Percentiles rank a stretch among this genome's conserved stretches.
These are phyloP conservation scores for Mallotus japonicus DNA, from an alignment of 441 rosid species.

Conservation along the genomic window DNA sequence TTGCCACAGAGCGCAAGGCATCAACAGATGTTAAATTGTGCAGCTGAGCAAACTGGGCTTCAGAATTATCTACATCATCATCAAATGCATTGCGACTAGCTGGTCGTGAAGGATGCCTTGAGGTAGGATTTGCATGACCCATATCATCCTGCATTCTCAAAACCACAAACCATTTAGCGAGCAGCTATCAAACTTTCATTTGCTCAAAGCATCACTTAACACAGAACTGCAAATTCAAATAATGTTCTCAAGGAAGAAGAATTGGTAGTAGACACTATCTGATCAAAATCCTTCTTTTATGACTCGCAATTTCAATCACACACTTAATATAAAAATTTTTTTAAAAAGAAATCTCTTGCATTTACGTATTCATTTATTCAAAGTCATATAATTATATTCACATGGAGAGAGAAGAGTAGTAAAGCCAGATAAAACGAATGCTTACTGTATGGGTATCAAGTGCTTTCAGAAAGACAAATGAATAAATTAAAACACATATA, in stretches of 20 bases:
- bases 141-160: conserved; percentile 52
- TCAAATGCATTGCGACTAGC: conserved; percentile 56
- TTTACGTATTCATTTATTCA: not conserved
- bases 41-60: conserved; percentile 43
- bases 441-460: too few relatives aligned
- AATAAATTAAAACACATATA: not conserved
- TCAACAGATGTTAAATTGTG: conserved; percentile 42
- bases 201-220: not conserved
- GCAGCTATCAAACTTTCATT: conserved; percentile 2
- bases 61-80: conserved; percentile 42
- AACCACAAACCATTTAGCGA: conserved; percentile 20
- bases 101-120: conserved; percentile 60
- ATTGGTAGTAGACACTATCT: not conserved
- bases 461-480: too few relatives aligned
- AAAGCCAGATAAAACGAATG: not conserved
- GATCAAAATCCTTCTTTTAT: not conserved
- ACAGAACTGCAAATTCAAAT: not conserved
- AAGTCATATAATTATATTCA: not conserved
- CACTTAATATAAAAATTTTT: not conserved
- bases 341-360: not conserved
- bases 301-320: not conserved
- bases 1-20: conserved; percentile 32
- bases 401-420: not conserved
- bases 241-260: not conserved
- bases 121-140: conserved; percentile 35